Base-by-base conservation (phyloP, 179 eudicot species). In the Heliamphora pulchella region DNA sequence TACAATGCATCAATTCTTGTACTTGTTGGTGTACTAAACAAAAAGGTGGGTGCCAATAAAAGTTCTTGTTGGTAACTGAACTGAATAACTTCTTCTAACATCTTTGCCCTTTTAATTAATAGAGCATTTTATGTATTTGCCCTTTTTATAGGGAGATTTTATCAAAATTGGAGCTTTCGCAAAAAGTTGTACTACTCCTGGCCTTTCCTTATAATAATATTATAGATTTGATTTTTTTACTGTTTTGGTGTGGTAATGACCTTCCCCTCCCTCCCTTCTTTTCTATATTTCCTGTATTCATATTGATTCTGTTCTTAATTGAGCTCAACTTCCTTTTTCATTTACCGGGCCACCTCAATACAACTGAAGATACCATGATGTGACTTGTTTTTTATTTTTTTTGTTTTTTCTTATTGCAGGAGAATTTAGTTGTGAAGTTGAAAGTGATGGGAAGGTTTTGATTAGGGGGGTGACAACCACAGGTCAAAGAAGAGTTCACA, bases 401-500 rank as follows among this genome's bases (percentile, higher is more conserved):
- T 51, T 15, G 55, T 59, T 48, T 47, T 74, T 55, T 63, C 48
- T 77, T n/a, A 51, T 2, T 83, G 87, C 91, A 93, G 98, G 92
- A 84, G 92, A 93, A 54, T 93, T 95, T 73, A 86, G 88, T 71
- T 95, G 98, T 75, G 98, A 95, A 82, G 93, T 95, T 17, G 97
- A 91, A 75, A 89, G 83, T 53, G 91, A 90, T 79, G 98, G 98
- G 18, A 89, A 84, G 78, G 97, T 95, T 17, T 59, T 90, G 83
- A 89, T 95, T 58, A 92, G 86, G 82, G 98, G 98, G 59, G 85
- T 90, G 43, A 91, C 98, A 1, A 89, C 89, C 51, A 87, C 90
- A 0, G 98, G 98, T 2, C 97, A 93, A 85, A 91, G 77, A 81
- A 84, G 79, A 6, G 86, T 95, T 15, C 81, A 79, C 53, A 89